Evolutionary conservation across 2,329 filamentous ascomycete genomes (phyloP).

Genomic region (Helotiales sp.): DNA sequence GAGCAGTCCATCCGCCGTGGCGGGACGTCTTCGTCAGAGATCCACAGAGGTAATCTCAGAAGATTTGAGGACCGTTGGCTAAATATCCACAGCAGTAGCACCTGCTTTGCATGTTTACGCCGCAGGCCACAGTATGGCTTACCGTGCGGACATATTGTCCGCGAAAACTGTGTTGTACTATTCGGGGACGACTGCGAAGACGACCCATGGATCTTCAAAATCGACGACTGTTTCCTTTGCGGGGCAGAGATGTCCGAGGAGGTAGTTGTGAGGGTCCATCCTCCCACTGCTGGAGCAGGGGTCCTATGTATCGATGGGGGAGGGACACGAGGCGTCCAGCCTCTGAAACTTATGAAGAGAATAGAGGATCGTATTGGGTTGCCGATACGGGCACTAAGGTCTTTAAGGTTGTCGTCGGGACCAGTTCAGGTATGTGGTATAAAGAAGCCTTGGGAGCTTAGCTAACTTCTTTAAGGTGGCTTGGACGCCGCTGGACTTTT

Average conservation of each 20-base stretch:
- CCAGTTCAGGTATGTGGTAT: constrained; percentile 32
- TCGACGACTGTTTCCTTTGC: constrained; percentile 16
- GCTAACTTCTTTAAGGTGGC: too few species aligned
- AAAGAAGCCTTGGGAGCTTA: background rate
- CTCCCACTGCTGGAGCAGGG: constrained; percentile 42
- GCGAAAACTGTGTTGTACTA: constrained; percentile 17
- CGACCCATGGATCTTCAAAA: constrained; percentile 12
- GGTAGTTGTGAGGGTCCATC: constrained; percentile 19
- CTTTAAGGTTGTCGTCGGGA: constrained; percentile 35
- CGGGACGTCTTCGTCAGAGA: background rate
- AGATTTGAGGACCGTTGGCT: background rate
- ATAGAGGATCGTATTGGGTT: constrained; percentile 30
- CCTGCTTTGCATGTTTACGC: constrained; percentile 1
- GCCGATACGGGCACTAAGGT: constrained; percentile 25
- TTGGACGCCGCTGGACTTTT: too few species aligned
- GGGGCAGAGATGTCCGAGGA: background rate
- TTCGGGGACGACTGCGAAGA: constrained; percentile 2
- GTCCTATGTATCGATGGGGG: constrained; percentile 47
- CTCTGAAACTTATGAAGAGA: constrained; percentile 32
- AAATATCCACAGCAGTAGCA: constrained; percentile 9
- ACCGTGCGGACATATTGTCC: constrained; percentile 10
- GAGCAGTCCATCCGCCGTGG: background rate
- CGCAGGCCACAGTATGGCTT: constrained; percentile 15
- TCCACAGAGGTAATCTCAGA: background rate
- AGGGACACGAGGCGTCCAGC: constrained; percentile 34